Base-by-base conservation (phyloP, 2,329 filamentous ascomycete genomes). In the Tothia fuscella region DNA sequence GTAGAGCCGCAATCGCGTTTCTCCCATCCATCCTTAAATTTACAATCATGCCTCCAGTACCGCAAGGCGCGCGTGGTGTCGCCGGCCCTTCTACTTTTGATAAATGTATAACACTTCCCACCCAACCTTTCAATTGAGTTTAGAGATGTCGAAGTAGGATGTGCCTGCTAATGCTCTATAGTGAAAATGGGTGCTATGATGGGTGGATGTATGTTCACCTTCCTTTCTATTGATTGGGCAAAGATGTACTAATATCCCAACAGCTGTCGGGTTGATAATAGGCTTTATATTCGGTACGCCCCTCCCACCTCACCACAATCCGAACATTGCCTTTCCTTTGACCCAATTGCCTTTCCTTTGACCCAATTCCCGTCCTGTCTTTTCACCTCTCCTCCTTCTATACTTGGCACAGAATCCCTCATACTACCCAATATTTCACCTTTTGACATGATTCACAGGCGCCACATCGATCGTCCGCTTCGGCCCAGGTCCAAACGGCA, bases 131-230 rank as follows among this genome's bases (percentile, higher is more conserved):
- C 35, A 45, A 45, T 44, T 51, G 42, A 51, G 38, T 32, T 14
- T n/a, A n/a, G 26, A 31, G 7, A 17, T 40, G 21, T 25, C 41
- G 26, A 16, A 25, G 38, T 48, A 41, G 49, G 38, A 30, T 51
- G 57, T 56, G 17, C 19, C 20, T 42, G 19, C 31, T 35, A 67
- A 60, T 21, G 47, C 28, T 44, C 37, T 49, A 53, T 60, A 93
- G 87, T 88, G 63, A 95, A 94, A 72, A 95, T 96, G 87, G 91
- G 91, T 53, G 87, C 83, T 48, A 80, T 98, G 80, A 96, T 96
- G 87, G 91, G 91, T 53, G 85, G 87, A 61, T 93, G 89, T 96
- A 82, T 56, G 87, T 76, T 40, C 34, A 21, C 25, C 6, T 28
- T 6, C 20, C 35, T 25, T 12, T n/a, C n/a, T n/a, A n/a, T n/a